Percentiles rank a stretch among this genome's conserved stretches.
Conservation (phyloP, 768 basidiomycete species). For the Termitomyces sp. region DNA sequence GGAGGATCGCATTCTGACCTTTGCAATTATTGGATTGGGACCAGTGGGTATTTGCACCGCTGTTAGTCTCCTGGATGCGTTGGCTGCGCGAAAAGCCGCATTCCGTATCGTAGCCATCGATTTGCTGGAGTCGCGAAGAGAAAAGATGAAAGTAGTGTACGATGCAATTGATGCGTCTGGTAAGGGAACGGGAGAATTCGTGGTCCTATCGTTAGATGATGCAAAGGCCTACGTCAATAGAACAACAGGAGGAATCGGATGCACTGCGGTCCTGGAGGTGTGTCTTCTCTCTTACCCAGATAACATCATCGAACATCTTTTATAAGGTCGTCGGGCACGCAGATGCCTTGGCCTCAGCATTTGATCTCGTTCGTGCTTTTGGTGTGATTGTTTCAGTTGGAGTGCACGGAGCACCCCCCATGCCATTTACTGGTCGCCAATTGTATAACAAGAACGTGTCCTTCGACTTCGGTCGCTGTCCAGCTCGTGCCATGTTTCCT, state of each 20-base stretch:
- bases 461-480: slow-evolving; percentile 77
- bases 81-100: slow-evolving; percentile 36
- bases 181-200: slow-evolving; percentile 43
- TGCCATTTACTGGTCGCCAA: slow-evolving; percentile 53
- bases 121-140: slow-evolving; percentile 47
- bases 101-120: slow-evolving; percentile 65
- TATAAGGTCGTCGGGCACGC: slow-evolving; percentile 65
- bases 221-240: slow-evolving; percentile 41
- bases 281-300: slow-evolving; percentile 5
- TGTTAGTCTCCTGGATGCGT: slow-evolving; percentile 58
- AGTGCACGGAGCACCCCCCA: slow-evolving; percentile 48
- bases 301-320: not conserved
- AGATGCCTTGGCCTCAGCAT: slow-evolving; percentile 58
- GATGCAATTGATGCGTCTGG: slow-evolving; percentile 38
- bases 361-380: slow-evolving; percentile 69
- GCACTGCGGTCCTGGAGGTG: slow-evolving; percentile 66
- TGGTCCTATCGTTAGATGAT: slow-evolving; percentile 44
- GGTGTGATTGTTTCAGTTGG: slow-evolving; percentile 75
- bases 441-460: slow-evolving; percentile 77
- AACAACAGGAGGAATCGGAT: slow-evolving; percentile 56
- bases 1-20: slow-evolving; percentile 48
- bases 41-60: slow-evolving; percentile 74
- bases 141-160: slow-evolving; percentile 58
- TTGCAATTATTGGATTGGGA: slow-evolving; percentile 71
- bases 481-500: slow-evolving; percentile 73